phyloP scores from a whole-genome alignment of 805 yeast genomes.

The Dipodascus geniculatus region DNA sequence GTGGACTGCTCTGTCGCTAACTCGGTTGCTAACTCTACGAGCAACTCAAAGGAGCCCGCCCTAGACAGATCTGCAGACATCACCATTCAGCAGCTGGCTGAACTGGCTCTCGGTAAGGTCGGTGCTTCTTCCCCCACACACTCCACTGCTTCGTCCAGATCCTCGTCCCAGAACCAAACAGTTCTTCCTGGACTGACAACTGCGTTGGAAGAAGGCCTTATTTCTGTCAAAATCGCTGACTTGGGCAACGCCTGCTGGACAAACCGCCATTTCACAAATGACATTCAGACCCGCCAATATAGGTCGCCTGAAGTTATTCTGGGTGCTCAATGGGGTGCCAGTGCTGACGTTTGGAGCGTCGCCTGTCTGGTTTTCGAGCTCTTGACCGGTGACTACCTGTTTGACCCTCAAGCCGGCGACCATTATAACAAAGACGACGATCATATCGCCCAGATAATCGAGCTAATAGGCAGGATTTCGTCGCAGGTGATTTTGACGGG shows the following conservation, averaged over 20 bases:
- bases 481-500: slow-evolving; percentile 45
- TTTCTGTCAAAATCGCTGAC: slow-evolving; percentile 83
- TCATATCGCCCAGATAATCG: slow-evolving; percentile 91
- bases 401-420: slow-evolving; percentile 58
- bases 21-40: slow-evolving; percentile 9
- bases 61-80: slow-evolving; percentile 6
- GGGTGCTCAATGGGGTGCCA: slow-evolving; percentile 87
- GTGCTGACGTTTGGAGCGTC: slow-evolving; percentile 92
- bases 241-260: slow-evolving; percentile 86
- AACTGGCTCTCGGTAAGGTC: slow-evolving; percentile 4
- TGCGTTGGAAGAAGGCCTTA: slow-evolving; percentile 34
- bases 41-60: slow-evolving; percentile 2
- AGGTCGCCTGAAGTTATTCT: slow-evolving; percentile 80
- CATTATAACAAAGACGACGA: slow-evolving; percentile 85
- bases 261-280: slow-evolving; percentile 71
- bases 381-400: slow-evolving; percentile 85
- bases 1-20: not conserved
- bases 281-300: slow-evolving; percentile 86
- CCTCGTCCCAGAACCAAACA: slow-evolving; percentile 8
- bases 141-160: slow-evolving; percentile 8
- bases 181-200: slow-evolving; percentile 9
- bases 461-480: slow-evolving; percentile 63
- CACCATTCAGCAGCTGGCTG: slow-evolving; percentile 5
- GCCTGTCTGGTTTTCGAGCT: slow-evolving; percentile 88
- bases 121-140: not conserved